These are phyloP conservation scores for Crepidotus sp. DNA, from an alignment of 1,284 basidiomycete genomes.

Conservation along the genomic window DNA sequence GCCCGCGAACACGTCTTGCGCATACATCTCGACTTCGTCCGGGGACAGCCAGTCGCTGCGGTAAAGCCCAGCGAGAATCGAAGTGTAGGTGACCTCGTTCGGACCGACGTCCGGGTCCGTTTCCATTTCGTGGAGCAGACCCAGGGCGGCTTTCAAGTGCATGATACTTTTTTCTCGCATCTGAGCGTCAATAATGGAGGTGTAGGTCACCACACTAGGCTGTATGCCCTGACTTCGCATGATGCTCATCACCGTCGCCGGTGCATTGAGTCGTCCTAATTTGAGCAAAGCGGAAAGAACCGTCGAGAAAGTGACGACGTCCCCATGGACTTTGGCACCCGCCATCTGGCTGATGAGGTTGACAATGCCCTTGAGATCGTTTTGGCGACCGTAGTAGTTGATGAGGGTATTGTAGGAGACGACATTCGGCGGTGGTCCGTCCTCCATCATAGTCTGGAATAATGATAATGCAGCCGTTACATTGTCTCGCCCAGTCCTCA, in stretches of 20 bases:
- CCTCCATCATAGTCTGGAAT: constrained; percentile 29
- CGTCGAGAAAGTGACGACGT: constrained; percentile 75
- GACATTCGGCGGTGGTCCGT: constrained; percentile 58
- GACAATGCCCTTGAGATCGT: constrained; percentile 53
- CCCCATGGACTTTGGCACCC: constrained; percentile 46
- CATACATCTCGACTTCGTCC: constrained; percentile 35
- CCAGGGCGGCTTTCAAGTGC: constrained; percentile 54
- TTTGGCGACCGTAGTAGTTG: constrained; percentile 49
- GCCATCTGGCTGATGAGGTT: constrained; percentile 47
- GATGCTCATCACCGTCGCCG: constrained; percentile 49
- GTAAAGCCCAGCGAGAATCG: constrained; percentile 54
- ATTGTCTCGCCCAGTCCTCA: constrained; percentile 32
- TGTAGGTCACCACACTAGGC: constrained; percentile 67
- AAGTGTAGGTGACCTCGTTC: constrained; percentile 69
- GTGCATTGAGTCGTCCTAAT: constrained; percentile 57
- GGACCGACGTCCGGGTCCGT: constrained; percentile 44
- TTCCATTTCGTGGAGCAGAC: constrained; percentile 66
- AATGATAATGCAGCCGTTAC: constrained; percentile 30
- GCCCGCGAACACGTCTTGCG: constrained; percentile 41
- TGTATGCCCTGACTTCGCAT: constrained; percentile 70
- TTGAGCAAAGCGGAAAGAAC: constrained; percentile 67
- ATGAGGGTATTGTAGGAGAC: constrained; percentile 76
- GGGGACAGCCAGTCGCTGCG: constrained; percentile 40
- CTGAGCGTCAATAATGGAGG: constrained; percentile 65
- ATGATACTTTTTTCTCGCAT: constrained; percentile 44